Evolutionary conservation across 129 eudicot genomes (phyloP), one percentile per base, ranked within the genome.

Genomic region (Ambrosia trifida): DNA sequence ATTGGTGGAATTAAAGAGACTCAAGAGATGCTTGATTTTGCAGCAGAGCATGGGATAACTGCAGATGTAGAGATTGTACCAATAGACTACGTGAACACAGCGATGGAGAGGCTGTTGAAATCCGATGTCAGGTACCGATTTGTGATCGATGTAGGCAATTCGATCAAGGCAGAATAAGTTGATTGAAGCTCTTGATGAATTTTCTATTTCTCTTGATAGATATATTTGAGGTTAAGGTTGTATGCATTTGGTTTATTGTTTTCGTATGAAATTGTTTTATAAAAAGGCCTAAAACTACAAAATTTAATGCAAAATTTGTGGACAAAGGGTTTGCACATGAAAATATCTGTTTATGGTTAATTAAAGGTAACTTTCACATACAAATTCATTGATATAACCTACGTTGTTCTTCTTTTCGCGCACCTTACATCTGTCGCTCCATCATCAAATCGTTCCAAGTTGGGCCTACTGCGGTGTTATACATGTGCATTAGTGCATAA

Each of bases 21-120:
- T 2, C 95, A 84, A 56, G 87, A 87, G 69, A 84, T 85, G 87
- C 77, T 87, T 31, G 90, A 88, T 80, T 88, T 88, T 72, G 84
- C 88, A 1, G 88, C 90, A 46, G 43, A 85, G 69, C 84, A 80
- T 73, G 70, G 79, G 44, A 66, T 88, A n/a, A 63, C 73, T 18
- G 72, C 94, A 3, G 81, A 84, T 66, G 45, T 82, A 5, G 89
- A 87, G 84, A 14, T 74, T 20, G 75, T 87, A 36, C 78, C 84
- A 0, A 82, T 85, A 9, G 84, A 85, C 24, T 87, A 85, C 17
- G 79, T 85, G 33, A 87, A 87, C 86, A 87, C 70, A 0, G 86
- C 90, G 6, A 87, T 87, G 87, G 84, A 85, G 28, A 71, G 89
- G 28, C 60, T 87, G 17, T 7, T 66, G 49, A 87, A 82, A 72